Evolutionary conservation across 2,329 filamentous ascomycete genomes (phyloP).

Genomic region (Fusarium xylarioides): DNA sequence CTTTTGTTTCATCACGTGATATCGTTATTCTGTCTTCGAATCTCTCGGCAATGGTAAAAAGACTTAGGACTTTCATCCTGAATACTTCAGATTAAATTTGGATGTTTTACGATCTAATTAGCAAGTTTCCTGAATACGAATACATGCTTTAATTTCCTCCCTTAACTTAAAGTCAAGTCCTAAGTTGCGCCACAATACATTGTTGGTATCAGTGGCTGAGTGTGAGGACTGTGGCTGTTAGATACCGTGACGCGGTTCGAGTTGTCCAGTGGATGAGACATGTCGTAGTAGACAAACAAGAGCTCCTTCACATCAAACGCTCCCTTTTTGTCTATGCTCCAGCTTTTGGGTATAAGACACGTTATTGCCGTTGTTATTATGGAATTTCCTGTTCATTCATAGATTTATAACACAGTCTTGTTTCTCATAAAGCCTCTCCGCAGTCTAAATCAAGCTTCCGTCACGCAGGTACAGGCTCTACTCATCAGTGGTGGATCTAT

Average conservation of each 20-base stretch:
- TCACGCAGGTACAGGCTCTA: slow-evolving; percentile 14
- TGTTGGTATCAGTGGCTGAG: slow-evolving; percentile 8
- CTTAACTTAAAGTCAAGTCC: neutral
- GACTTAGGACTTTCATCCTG: neutral
- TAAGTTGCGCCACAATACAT: slow-evolving; percentile 2
- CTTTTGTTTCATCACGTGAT: slow-evolving; percentile 33
- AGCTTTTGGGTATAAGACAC: neutral
- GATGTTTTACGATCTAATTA: too few relatives aligned
- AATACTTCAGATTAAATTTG: neutral
- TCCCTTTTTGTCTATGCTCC: neutral
- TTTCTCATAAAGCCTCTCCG: neutral
- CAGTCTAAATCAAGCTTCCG: slow-evolving; percentile 11
- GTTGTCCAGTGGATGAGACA: slow-evolving; percentile 34
- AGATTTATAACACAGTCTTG: neutral
- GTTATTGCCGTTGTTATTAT: neutral
- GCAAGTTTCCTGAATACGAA: too few relatives aligned
- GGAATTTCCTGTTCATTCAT: neutral
- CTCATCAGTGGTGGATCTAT: slow-evolving; percentile 29
- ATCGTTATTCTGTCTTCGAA: neutral
- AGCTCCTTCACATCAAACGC: slow-evolving; percentile 10
- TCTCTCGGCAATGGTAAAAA: neutral
- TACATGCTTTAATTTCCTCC: neutral
- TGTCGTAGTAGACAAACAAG: slow-evolving; percentile 4
- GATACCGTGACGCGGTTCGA: slow-evolving; percentile 28
- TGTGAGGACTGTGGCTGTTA: slow-evolving; percentile 8